Base-by-base conservation (phyloP, 352 stramenopile genomes). In the Thraustochytrium striatum region DNA sequence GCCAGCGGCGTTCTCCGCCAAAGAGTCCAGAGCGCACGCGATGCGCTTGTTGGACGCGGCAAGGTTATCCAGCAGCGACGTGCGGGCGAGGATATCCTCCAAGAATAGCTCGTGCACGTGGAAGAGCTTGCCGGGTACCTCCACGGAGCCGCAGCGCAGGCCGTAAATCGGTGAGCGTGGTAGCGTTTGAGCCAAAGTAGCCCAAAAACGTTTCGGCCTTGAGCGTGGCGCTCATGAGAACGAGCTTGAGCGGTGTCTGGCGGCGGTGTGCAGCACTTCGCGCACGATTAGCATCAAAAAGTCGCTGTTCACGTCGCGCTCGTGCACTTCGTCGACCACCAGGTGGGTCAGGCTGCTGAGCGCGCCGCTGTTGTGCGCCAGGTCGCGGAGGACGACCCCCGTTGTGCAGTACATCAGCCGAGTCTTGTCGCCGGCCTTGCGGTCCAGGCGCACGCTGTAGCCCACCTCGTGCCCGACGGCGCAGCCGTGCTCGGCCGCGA, bases 261-360 rank as follows among this genome's bases (percentile, higher is more conserved):
- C n/a, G 5, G 41, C 9, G 0, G 21, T 39, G 58, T 28, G 41
- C 13, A 83, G 39, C 25, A 88, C 59, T 21, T 88, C 75, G 58
- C 91, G 89, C 21, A 83, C 33, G 82, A 98, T 91, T 30, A 94
- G 93, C 33, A 98, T 86, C 35, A 98, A 83, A 50, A 98, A 96
- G 82, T 99, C 94, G n/a, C 89, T 96, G 85, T 98, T 94, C 28
- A 99, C 88, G 72, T 97, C 91, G 19, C 96, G 88, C 85, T 99
- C 96, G 83, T 98, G 94, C 35, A 98, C 93, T 83, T 98, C 95
- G 83, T 99, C 96, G n/a, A 99, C 92, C 62, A 99, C 93, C 61
- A 99, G 90, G 84, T 98, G 94, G 32, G 92, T 97, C 35, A 99
- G 86, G 58, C 91, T 89, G 35, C 92, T 82, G 39, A 93, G 82